These are phyloP conservation scores for Paramecium tetraurelia DNA, from an alignment of 73 alveolate species.

Conservation along the genomic window DNA sequence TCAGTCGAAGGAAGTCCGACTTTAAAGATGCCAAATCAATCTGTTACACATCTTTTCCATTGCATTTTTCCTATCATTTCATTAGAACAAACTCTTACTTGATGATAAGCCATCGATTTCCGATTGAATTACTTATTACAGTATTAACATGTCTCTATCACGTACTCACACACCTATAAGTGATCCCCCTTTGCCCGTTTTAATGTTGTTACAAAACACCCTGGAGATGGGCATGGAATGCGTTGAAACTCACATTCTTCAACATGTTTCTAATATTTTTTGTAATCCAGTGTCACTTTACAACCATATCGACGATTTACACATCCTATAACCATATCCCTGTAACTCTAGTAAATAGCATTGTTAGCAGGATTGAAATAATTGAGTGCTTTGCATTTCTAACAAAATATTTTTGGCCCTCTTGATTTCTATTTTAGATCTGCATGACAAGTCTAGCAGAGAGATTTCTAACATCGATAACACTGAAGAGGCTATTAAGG, in stretches of 20 bases:
- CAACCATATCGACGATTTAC: slow-evolving; percentile 45
- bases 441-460: not conserved
- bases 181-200: slow-evolving; percentile 2
- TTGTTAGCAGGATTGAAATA: slow-evolving; percentile 49
- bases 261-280: slow-evolving; percentile 31
- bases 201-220: slow-evolving; percentile 45
- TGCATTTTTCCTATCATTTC: slow-evolving; percentile 1
- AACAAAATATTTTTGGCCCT: slow-evolving; percentile 50
- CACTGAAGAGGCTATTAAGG: slow-evolving; percentile 19
- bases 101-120: slow-evolving; percentile 32
- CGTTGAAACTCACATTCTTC: slow-evolving; percentile 47
- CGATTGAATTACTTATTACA: slow-evolving; percentile 46
- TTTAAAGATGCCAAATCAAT: not conserved
- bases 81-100: not conserved
- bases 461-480: not conserved
- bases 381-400: slow-evolving; percentile 26
- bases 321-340: slow-evolving; percentile 39
- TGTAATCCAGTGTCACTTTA: slow-evolving; percentile 22
- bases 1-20: not conserved
- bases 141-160: not conserved
- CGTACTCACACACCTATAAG: slow-evolving; percentile 19
- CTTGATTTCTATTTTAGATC: slow-evolving; percentile 17
- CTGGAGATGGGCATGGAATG: slow-evolving; percentile 39
- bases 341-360: slow-evolving; percentile 1
- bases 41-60: not conserved